A percentile compares a stretch with the other conserved stretches of the same genome.
Evolutionary conservation across 176 grass and related monocot genomes (phyloP).

Genomic region (Eragrostis nindensis): DNA sequence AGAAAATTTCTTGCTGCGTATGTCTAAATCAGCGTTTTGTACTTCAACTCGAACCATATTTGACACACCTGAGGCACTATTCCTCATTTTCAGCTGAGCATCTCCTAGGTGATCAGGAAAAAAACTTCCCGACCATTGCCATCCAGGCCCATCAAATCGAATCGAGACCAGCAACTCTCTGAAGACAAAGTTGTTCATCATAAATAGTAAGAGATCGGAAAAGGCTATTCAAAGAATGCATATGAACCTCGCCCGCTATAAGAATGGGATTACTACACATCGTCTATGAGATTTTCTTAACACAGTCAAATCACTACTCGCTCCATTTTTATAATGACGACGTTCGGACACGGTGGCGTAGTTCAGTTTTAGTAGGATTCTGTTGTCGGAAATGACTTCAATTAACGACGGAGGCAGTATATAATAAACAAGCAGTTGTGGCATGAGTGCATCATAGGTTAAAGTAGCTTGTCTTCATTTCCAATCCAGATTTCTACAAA

Average conservation of each 20-base stretch:
- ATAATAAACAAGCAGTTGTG: not conserved
- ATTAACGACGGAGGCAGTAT: too few species aligned
- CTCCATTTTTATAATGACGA: too few species aligned
- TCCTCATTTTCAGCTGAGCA: constrained; percentile 95
- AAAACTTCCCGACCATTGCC: constrained; percentile 98
- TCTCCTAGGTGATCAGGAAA: constrained; percentile 87
- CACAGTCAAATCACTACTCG: constrained; percentile 6
- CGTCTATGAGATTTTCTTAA: not conserved
- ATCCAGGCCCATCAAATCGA: constrained; percentile 92
- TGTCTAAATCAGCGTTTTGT: constrained; percentile 84
- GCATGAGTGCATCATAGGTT: constrained; percentile 22
- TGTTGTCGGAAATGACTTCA: too few species aligned
- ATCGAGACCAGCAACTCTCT: constrained; percentile 91
- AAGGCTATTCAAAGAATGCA: constrained; percentile 19
- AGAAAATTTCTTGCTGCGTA: constrained; percentile 52
- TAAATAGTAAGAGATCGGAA: constrained; percentile 33
- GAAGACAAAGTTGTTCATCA: constrained; percentile 45
- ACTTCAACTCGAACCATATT: constrained; percentile 98
- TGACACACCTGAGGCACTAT: constrained; percentile 74
- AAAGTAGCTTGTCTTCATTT: constrained; percentile 19
- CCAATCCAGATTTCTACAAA: constrained; percentile 30
- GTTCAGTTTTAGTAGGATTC: too few species aligned
- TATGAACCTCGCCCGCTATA: constrained; percentile 21
- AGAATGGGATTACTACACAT: constrained; percentile 2
- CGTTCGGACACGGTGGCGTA: too few species aligned